These are phyloP conservation scores for Musa schizocarpa DNA, from an alignment of 176 grass and related monocot species.

Conservation along the genomic window DNA sequence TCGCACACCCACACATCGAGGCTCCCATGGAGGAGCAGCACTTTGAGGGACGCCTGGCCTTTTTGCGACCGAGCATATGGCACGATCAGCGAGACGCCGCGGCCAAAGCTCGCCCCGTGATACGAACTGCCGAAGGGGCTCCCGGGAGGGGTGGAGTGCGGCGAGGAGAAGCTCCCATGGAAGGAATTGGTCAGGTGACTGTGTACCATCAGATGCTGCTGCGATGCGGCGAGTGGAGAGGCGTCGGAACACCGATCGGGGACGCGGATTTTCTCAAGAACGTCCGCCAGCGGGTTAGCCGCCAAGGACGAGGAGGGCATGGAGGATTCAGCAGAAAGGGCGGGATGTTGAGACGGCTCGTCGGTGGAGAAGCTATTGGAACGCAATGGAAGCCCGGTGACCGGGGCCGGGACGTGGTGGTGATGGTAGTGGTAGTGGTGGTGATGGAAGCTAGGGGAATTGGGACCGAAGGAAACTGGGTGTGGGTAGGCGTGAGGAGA, in stretches of 20 bases:
- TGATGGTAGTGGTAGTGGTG: not conserved
- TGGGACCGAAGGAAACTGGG: not conserved
- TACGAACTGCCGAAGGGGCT: conserved; percentile 13
- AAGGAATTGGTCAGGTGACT: not conserved
- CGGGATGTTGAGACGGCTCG: not conserved
- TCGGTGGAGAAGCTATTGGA: not conserved
- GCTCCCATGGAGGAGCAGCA: conserved; percentile 74
- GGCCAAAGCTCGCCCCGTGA: not conserved
- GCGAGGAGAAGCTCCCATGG: not conserved
- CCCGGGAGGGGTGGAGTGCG: conserved; percentile 6
- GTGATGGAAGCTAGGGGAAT: not conserved
- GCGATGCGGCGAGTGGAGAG: not conserved
- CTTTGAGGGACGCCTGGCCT: conserved; percentile 46
- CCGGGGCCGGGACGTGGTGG: not conserved
- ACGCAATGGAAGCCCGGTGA: not conserved
- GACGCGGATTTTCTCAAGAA: conserved; percentile 38
- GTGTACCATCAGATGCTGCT: conserved; percentile 6
- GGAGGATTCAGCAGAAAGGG: not conserved
- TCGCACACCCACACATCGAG: conserved; percentile 62
- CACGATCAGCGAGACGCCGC: not conserved
- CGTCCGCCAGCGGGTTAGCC: conserved; percentile 35
- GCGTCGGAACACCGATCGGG: conserved; percentile 13
- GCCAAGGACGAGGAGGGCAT: conserved; percentile 3
- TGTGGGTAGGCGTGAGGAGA: not conserved
- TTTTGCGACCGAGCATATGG: not conserved